Base-by-base conservation (phyloP, 306 rosid species). In the Begonia loranthoides region DNA sequence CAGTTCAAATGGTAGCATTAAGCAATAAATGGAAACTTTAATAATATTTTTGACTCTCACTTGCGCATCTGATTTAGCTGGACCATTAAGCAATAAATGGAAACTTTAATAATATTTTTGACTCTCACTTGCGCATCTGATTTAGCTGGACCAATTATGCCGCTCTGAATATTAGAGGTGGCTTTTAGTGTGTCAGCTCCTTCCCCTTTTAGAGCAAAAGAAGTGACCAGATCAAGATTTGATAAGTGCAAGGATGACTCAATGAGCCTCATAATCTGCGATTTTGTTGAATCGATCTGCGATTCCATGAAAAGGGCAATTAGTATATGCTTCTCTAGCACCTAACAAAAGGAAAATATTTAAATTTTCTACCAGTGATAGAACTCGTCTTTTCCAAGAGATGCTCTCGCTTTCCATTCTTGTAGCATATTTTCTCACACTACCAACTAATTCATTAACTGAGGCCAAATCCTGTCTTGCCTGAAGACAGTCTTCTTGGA, bases 231-330 rank as follows among this genome's bases (percentile, higher is more conserved):
- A 70, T 90, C 95, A 62, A 86, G 66, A 73, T 90, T 90, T 64
- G 95, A 86, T 64, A 90, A 64, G 59, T 58, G 82, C 66, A 86
- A 66, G 19, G 87, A 80, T 75, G 81, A 67, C 65, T 80, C 94
- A 68, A 73, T 58, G 44, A 76, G 88, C 79, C 78, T 89, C 68
- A 79, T 57, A 52, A 70, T 75, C 19, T 84, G 83, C 50, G 79
- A 78, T 70, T 80, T 81, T 53, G 95, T 66, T 50, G 78, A 66
- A 68, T 76, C 95, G 55, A 90, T 76, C 95, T 90, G 95, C 74
- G 61, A 49, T 71, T 63, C 58, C 52, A 59, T 24, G 58, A 21
- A 50, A 46, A 49, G 19, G 44, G 10, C 14, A 14, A 48, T 14
- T 3, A 28, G 36, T 5, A 28, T 28, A 28, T 28, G 36, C 36